Evolutionary conservation across 331 rosid species (phyloP).

Genomic region (Acacia concinna): DNA sequence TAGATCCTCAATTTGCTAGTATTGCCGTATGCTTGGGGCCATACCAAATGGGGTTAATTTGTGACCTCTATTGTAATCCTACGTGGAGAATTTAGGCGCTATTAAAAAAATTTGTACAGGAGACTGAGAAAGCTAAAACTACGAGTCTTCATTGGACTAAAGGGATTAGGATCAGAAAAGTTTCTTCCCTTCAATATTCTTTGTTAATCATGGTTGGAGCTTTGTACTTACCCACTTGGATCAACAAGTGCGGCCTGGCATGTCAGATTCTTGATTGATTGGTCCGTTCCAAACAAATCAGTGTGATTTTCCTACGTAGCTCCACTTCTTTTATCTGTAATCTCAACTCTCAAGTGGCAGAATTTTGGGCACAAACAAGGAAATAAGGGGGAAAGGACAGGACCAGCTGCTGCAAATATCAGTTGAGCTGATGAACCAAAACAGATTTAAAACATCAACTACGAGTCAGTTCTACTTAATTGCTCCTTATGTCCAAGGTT

Average conservation of each 20-base stretch:
- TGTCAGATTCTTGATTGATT: not conserved
- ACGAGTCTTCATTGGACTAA: conserved; percentile 27
- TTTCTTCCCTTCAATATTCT: conserved; percentile 16
- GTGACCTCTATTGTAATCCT: conserved; percentile 28
- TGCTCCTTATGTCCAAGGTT: too few species aligned
- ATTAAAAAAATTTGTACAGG: conserved; percentile 32
- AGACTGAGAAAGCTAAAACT: conserved; percentile 6
- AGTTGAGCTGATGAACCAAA: not conserved
- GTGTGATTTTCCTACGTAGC: not conserved
- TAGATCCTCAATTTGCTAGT: conserved; percentile 28
- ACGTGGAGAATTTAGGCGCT: conserved; percentile 35
- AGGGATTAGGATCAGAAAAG: conserved; percentile 29
- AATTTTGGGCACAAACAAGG: not conserved
- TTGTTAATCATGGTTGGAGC: conserved; percentile 29
- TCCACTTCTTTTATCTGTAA: not conserved
- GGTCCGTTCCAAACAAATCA: not conserved
- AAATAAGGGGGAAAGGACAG: not conserved
- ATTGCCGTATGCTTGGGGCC: conserved; percentile 37
- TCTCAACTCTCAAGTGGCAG: not conserved
- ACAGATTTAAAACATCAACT: not conserved
- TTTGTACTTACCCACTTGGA: conserved; percentile 39
- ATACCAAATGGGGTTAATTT: conserved; percentile 20
- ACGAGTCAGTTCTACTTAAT: too few species aligned
- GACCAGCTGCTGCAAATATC: not conserved
- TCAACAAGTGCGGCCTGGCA: conserved; percentile 28